Evolutionary conservation across 164 flowering plant genomes (phyloP), one percentile per base, ranked within the genome.

Genomic region (Umbilicus rupestris): DNA sequence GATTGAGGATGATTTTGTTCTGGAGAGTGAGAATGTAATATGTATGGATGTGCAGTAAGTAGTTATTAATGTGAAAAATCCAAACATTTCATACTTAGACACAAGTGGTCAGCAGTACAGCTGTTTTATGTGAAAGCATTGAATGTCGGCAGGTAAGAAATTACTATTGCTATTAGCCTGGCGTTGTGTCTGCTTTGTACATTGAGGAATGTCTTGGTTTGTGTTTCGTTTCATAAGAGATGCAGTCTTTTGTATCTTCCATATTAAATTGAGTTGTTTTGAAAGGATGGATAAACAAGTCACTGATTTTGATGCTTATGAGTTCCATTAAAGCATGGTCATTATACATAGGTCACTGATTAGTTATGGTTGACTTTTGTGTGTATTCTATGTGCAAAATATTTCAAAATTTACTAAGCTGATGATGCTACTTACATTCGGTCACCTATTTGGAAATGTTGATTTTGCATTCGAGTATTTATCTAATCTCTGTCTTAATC

Each of bases 61-160:
- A 55, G 19, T 55, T 11, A 55, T 55, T 55, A 55, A 26, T 55
- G 7, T 28, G 60, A 55, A 22, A 50, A 22, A 24, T 50, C 58
- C 58, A 55, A 26, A 2, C 30, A 16, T 55, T 55, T 55, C 33
- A 26, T 28, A 28, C 60, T 0, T 24, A 26, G 19, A 24, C 60
- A 55, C 33, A 55, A 28, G 35, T 15, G 28, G 60, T 33, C 60
- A 55, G 19, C 60, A 26, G 35, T 55, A 55, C 60, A 19, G 60
- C 12, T 28, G 60, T 55, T 55, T 55, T 55, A 9, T 28, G 35
- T 55, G 60, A 55, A 19, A 11, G 35, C 60, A 55, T 55, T 55
- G 60, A 55, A 55, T 55, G 60, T 55, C 33, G 60, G 60, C 10
- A 55, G 60, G 60, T 19, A 26, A 55, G 60, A 28, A 55, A 55